These are phyloP conservation scores for Rhizopus arrhizus DNA, from an alignment of 371 early-diverging fungal genomes.

Conservation along the genomic window DNA sequence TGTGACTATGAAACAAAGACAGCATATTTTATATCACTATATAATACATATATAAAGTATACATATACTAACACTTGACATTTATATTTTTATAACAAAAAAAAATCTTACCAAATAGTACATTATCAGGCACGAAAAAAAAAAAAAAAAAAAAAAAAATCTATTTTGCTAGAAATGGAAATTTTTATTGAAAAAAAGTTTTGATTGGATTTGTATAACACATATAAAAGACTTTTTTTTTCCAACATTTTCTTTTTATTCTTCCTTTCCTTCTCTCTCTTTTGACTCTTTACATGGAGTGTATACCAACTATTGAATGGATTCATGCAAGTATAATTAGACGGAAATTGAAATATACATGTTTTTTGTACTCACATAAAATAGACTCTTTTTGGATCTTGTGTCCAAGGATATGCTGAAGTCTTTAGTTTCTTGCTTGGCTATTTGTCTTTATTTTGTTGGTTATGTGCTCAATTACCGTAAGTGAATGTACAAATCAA, in stretches of 20 bases:
- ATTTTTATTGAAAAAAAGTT: slow-evolving; percentile 12
- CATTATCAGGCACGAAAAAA: neutral
- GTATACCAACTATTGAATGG: slow-evolving; percentile 24
- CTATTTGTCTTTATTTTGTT: slow-evolving; percentile 30
- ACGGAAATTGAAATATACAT: neutral
- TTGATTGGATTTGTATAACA: slow-evolving; percentile 21
- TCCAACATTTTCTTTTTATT: slow-evolving; percentile 8
- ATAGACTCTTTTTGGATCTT: slow-evolving; percentile 26
- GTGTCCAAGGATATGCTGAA: slow-evolving; percentile 27
- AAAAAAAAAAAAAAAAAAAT: neutral
- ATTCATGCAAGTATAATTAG: slow-evolving; percentile 20
- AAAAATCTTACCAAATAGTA: too few species aligned
- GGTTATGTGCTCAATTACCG: slow-evolving; percentile 37
- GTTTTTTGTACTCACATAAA: slow-evolving; percentile 1
- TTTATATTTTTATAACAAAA: too few species aligned
- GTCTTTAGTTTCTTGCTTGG: slow-evolving; percentile 29
- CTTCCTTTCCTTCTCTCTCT: slow-evolving; percentile 6
- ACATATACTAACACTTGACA: too few species aligned
- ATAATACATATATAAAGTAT: too few species aligned
- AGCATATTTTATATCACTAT: too few species aligned
- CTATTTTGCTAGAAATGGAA: slow-evolving; percentile 17
- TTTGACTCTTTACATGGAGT: slow-evolving; percentile 13
- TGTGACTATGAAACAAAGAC: too few species aligned
- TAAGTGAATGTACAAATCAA: slow-evolving; percentile 13
- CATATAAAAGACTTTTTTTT: neutral